These are phyloP conservation scores for Colletotrichum noveboracense DNA, from an alignment of 2,329 filamentous ascomycete species.

Conservation along the genomic window DNA sequence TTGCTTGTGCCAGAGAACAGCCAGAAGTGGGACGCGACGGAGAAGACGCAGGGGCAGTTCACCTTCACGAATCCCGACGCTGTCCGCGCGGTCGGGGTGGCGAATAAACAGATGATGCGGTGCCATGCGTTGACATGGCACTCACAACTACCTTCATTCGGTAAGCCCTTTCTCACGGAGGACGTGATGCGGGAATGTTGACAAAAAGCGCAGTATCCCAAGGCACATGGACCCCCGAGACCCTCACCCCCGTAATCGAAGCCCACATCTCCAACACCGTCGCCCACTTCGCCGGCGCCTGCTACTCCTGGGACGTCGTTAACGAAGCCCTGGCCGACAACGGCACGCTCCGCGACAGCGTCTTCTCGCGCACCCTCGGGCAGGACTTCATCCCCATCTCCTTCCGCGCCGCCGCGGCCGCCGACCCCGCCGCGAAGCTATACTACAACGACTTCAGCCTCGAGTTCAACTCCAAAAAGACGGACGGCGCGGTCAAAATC, in stretches of 20 bases:
- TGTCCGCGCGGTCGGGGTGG: constrained; percentile 45
- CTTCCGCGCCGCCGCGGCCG: constrained; percentile 53
- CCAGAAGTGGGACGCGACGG: constrained; percentile 64
- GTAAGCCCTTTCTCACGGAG: background rate
- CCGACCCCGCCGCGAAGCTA: constrained; percentile 55
- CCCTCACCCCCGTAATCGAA: constrained; percentile 44
- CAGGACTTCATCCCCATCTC: constrained; percentile 57
- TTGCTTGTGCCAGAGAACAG: constrained; percentile 67
- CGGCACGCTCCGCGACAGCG: constrained; percentile 49
- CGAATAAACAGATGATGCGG: constrained; percentile 51
- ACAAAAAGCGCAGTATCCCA: constrained; percentile 59
- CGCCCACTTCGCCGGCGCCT: constrained; percentile 47
- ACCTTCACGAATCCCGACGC: constrained; percentile 63
- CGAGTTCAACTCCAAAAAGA: constrained; percentile 17
- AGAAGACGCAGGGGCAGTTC: constrained; percentile 62
- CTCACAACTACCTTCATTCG: constrained; percentile 57
- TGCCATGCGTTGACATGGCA: constrained; percentile 73
- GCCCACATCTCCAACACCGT: constrained; percentile 54
- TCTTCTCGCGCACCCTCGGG: constrained; percentile 58
- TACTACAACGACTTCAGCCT: constrained; percentile 66
- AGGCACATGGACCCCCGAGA: constrained; percentile 63
- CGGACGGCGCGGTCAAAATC: constrained; percentile 55
- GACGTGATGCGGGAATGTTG: too few species aligned
- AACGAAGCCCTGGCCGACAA: constrained; percentile 62
- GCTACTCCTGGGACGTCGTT: constrained; percentile 57